Evolutionary conservation across 2,329 filamentous ascomycete species (phyloP), one percentile per base, ranked within the genome.

Genomic region (Ophiocordyceps sinensis): DNA sequence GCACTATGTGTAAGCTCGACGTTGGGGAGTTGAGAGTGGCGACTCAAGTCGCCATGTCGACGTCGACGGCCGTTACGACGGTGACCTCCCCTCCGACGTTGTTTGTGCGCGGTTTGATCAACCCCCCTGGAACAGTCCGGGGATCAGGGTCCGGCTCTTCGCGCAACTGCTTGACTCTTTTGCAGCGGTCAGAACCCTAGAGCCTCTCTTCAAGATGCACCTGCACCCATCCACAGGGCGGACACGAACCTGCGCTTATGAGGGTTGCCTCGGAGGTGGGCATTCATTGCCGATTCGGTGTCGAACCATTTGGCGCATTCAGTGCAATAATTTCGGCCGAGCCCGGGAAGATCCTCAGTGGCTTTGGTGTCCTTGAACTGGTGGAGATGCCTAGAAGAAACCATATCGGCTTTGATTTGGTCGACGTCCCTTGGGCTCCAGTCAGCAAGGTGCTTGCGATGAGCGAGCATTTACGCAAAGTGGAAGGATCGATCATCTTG

Each of bases 231-330:
- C 5, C 19, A 11, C 28, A 36, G 17, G 11, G 14, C 17, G 14
- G 15, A 15, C 28, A 47, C 49, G 21, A 38, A 56, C 85, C 83
- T 82, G 68, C 87, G 77, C 74, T 88, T 95, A 65, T 98, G 91
- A 48, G 85, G 85, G 66, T 95, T 98, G 52, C 85, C 86, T 60
- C 82, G 85, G 43, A 71, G 70, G 63, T 98, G 91, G 26, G 75
- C 70, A 30, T 72, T 68, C 43, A 94, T 67, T 51, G 85, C 93
- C 52, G 73, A 62, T 49, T 91, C 83, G 39, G 79, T 82, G 60
- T 96, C 89, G 60, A 93, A 96, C 82, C 85, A 96, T 66, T 94
- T 96, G 47, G 91, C 82, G 61, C 91, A 98, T 62, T 94, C 84
- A 14, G 82, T 70, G 61, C 91, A 98, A 63, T 95, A 96, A 59